Base-by-base conservation (phyloP, 2,329 filamentous ascomycete genomes). In the Penicillium sp. region DNA sequence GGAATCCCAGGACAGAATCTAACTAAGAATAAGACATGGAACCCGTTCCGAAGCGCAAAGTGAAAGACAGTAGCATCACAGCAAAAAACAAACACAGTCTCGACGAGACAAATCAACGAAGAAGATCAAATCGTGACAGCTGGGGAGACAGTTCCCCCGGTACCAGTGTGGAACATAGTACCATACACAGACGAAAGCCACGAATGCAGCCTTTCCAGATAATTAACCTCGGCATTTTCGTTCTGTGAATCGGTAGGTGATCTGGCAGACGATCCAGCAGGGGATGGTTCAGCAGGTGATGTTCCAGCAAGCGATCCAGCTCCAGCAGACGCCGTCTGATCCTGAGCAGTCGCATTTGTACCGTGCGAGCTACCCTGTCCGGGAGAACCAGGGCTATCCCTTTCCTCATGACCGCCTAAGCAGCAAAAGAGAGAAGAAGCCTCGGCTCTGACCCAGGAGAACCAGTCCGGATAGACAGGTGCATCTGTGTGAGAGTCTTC, bases 301-400 rank as follows among this genome's bases (percentile, higher is more conserved):
- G 19, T 3, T 22, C 19, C 19, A 22, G 19, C 19, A 22, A 22
- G 3, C 5, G 19, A 22, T 22, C 19, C 19, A 22, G 19, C 19
- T 25, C 22, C 22, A 25, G 18, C 12, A 25, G 41, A 35, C n/a
- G 49, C 52, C 14, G 22, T 7, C 8, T 41, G 50, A 22, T 48
- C 57, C 3, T n/a, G 44, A 8, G 57, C 56, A 18, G 57, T 60
- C n/a, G 41, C 16, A 43, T 60, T 59, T 31, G 56, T 57, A 11
- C 57, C 56, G 4, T 27, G 44, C 4, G 56, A 58, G 9, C 28
- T 39, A 30, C 46, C 41, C 9, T 22, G 18, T 2, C 47, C 48
- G 2, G 59, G 49, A 31, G 47, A 25, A 25, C 38, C 22, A 31
- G 47, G 16, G n/a, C 33, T 29, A 18, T 50, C n/a, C 3, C 33